Evolutionary conservation across 331 rosid species (phyloP), one percentile per base, ranked within the genome.

Genomic region (Cydonia oblonga): DNA sequence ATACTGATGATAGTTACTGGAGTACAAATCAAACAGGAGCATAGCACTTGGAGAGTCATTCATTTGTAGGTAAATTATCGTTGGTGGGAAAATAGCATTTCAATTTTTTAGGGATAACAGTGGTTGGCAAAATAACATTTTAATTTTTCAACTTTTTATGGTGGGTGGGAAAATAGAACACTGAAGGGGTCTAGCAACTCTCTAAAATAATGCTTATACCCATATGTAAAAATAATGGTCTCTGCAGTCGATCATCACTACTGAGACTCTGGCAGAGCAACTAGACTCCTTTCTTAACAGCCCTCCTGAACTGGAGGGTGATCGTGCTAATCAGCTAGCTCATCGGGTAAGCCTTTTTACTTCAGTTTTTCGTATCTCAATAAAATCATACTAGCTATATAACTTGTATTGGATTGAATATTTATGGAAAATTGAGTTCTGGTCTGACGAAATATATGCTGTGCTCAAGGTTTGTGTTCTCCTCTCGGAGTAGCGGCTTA

Each of bases 381-480:
- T 58, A 66, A 56, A 18, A 28, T 57, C 12, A 40, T 58, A 57
- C 63, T 38, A 32, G 49, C 57, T 26, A 38, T 29, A 68, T 62
- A 5, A 40, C 7, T 56, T 62, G 66, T 40, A 24, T 62, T 42
- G 64, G 38, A 59, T 59, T 25, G 64, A 40, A 40, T 40, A 40
- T 11, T 40, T 40, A 40, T 40, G 46, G 46, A 40, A 40, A 40
- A 40, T 1, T 40, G 14, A 40, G 5, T 40, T 40, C 46, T 40
- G 15, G 46, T 40, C 15, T 40, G 0, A 40, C 46, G 46, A 40
- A 40, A 15, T 79, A 57, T 79, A 22, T 44, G 58, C 20, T 70
- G 73, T 82, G 46, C 64, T 60, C 33, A 68, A 93, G 98, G 98
- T 93, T 65, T 90, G 98, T 84, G 44, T 72, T 20, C 78, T 89